A percentile compares a stretch with the other conserved stretches of the same genome.
phyloP scores from a whole-genome alignment of 2,329 filamentous ascomycete species.

The Aspergillus sp. region DNA sequence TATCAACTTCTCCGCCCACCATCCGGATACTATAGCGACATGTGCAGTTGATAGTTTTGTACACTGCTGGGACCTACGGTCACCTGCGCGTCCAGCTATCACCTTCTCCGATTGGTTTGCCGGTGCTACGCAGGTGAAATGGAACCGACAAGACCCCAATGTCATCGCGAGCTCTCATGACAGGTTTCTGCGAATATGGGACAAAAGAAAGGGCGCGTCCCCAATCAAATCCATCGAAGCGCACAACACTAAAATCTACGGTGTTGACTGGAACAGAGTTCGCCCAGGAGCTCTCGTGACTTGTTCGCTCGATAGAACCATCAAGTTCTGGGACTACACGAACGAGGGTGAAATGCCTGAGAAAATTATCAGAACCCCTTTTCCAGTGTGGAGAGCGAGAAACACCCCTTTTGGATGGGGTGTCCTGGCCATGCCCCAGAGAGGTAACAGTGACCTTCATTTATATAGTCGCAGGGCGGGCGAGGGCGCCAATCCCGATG shows the following conservation, averaged over 20 bases:
- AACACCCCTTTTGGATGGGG: slow-evolving; percentile 89
- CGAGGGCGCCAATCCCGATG: slow-evolving; percentile 37
- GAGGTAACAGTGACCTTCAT: slow-evolving; percentile 79
- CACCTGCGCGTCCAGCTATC: slow-evolving; percentile 69
- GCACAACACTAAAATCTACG: slow-evolving; percentile 91
- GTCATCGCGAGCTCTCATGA: slow-evolving; percentile 90
- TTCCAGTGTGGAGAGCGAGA: slow-evolving; percentile 86
- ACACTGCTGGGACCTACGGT: slow-evolving; percentile 85
- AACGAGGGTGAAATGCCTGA: slow-evolving; percentile 65
- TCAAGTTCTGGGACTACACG: slow-evolving; percentile 88
- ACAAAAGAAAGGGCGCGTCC: slow-evolving; percentile 73
- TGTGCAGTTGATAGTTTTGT: slow-evolving; percentile 93
- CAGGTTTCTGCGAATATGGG: slow-evolving; percentile 84
- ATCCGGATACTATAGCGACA: slow-evolving; percentile 84
- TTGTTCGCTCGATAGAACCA: slow-evolving; percentile 86
- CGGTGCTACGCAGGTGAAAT: slow-evolving; percentile 92
- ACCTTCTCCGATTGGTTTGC: slow-evolving; percentile 92
- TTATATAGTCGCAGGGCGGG: slow-evolving; percentile 68
- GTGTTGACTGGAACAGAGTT: slow-evolving; percentile 88
- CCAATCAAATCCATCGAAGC: slow-evolving; percentile 83
- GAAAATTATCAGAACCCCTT: slow-evolving; percentile 75
- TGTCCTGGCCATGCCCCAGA: slow-evolving; percentile 86
- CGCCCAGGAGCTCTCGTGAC: slow-evolving; percentile 72
- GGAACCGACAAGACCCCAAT: slow-evolving; percentile 82
- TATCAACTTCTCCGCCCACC: slow-evolving; percentile 92